Evolutionary conservation across 2,329 filamentous ascomycete species (phyloP).

Genomic region (Fusarium sp.): DNA sequence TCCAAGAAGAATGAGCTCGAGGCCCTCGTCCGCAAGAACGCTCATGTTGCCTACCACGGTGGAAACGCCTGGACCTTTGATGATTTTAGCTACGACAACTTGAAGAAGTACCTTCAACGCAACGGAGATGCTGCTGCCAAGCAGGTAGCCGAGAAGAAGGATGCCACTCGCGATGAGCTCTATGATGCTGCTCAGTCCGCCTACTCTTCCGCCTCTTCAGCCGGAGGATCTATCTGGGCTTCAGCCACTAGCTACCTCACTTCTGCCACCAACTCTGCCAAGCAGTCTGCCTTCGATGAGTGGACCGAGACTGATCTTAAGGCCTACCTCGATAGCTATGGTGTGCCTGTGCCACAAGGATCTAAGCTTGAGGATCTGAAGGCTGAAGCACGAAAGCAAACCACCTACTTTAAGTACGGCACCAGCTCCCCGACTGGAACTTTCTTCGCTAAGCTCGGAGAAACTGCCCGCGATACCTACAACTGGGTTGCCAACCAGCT

Average conservation of each 20-base stretch:
- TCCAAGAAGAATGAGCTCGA: slow-evolving; percentile 78
- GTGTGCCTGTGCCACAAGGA: slow-evolving; percentile 73
- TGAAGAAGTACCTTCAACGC: slow-evolving; percentile 66
- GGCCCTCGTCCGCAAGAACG: slow-evolving; percentile 77
- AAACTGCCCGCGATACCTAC: slow-evolving; percentile 58
- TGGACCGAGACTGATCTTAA: slow-evolving; percentile 82
- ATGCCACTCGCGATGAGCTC: slow-evolving; percentile 77
- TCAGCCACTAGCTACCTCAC: slow-evolving; percentile 77
- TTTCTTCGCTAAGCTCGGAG: slow-evolving; percentile 70
- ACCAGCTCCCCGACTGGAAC: slow-evolving; percentile 73
- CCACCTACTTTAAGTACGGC: slow-evolving; percentile 81
- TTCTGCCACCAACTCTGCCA: slow-evolving; percentile 71
- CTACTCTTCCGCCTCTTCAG: slow-evolving; percentile 67
- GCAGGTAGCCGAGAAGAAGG: slow-evolving; percentile 69
- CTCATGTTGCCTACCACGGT: slow-evolving; percentile 73
- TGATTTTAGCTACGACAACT: slow-evolving; percentile 76
- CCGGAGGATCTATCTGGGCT: slow-evolving; percentile 67
- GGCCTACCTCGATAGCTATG: slow-evolving; percentile 82
- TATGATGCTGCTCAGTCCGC: slow-evolving; percentile 70
- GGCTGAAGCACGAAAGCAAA: slow-evolving; percentile 76
- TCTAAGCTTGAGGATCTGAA: slow-evolving; percentile 75
- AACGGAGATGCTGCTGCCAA: slow-evolving; percentile 65
- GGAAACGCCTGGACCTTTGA: slow-evolving; percentile 84
- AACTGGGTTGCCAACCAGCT: slow-evolving; percentile 64
- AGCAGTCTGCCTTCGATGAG: slow-evolving; percentile 73